phyloP scores from a whole-genome alignment of 805 yeast genomes.

The Metschnikowia borealis region DNA sequence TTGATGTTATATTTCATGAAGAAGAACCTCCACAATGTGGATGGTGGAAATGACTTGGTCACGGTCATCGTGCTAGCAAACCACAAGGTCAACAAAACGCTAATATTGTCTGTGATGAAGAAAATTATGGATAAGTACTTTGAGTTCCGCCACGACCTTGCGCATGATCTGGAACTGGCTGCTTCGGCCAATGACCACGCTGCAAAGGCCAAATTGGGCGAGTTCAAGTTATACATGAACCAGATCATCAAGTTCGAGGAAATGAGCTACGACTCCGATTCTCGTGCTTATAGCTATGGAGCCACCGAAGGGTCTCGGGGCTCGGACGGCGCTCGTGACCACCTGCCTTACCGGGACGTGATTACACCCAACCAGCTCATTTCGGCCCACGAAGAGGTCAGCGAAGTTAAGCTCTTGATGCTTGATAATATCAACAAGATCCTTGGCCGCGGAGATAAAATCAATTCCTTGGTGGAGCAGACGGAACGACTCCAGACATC shows the following conservation, averaged over 20 bases:
- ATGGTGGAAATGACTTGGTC: conserved; percentile 46
- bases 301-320: conserved; percentile 20
- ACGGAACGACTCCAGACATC: conserved; percentile 68
- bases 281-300: conserved; percentile 32
- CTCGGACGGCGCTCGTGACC: background rate
- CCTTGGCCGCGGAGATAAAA: conserved; percentile 73
- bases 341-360: conserved; percentile 9
- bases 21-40: conserved; percentile 35
- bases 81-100: conserved; percentile 39
- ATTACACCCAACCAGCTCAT: conserved; percentile 37
- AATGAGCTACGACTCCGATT: conserved; percentile 37
- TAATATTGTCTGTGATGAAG: conserved; percentile 46
- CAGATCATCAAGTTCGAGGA: conserved; percentile 56
- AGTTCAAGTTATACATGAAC: conserved; percentile 53
- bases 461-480: conserved; percentile 68
- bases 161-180: conserved; percentile 5
- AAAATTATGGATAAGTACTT: conserved; percentile 49
- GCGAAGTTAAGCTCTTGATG: conserved; percentile 65
- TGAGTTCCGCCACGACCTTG: conserved; percentile 34
- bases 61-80: conserved; percentile 50
- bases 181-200: conserved; percentile 6
- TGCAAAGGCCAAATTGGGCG: conserved; percentile 34
- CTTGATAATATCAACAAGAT: conserved; percentile 68
- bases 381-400: conserved; percentile 51
- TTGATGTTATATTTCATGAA: conserved; percentile 48